Evolutionary conservation across 306 rosid species (phyloP).

Genomic region (Phaseolus lunatus): DNA sequence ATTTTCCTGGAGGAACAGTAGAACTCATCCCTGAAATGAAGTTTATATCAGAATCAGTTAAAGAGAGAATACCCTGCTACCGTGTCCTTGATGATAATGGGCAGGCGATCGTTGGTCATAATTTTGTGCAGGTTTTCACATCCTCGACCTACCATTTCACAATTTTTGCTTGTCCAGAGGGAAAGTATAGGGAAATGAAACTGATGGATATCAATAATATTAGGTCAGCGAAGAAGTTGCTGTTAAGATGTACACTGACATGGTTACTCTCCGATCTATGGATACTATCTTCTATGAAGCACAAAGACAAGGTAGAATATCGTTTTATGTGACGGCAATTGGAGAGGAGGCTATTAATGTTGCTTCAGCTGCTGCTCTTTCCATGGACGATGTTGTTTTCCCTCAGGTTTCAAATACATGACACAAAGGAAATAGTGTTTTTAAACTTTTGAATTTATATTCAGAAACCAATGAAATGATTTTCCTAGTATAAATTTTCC

Average conservation of each 20-base stretch:
- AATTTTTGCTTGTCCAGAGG: neutral
- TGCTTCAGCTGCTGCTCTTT: constrained; percentile 90
- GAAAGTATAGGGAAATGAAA: constrained; percentile 12
- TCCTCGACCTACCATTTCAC: neutral
- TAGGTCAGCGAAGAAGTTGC: constrained; percentile 72
- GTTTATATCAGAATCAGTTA: constrained; percentile 61
- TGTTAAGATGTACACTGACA: constrained; percentile 72
- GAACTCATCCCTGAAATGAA: constrained; percentile 64
- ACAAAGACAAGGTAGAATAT: constrained; percentile 95
- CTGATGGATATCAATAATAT: constrained; percentile 27
- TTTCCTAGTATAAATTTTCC: neutral
- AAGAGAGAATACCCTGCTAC: constrained; percentile 65
- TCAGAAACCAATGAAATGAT: neutral
- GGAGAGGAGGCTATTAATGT: constrained; percentile 93
- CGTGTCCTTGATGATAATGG: constrained; percentile 85
- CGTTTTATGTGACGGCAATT: constrained; percentile 73
- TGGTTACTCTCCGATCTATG: constrained; percentile 90
- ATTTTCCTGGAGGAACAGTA: constrained; percentile 85
- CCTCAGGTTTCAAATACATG: constrained; percentile 73
- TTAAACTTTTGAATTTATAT: constrained; percentile 23
- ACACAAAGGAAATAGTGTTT: neutral
- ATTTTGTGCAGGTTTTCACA: constrained; percentile 60
- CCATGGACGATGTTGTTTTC: constrained; percentile 71
- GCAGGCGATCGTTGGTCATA: constrained; percentile 46
- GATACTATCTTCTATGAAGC: constrained; percentile 89